Conservation (phyloP, 2,329 filamentous ascomycete genomes). For the Cordyceps fumosorosea region DNA sequence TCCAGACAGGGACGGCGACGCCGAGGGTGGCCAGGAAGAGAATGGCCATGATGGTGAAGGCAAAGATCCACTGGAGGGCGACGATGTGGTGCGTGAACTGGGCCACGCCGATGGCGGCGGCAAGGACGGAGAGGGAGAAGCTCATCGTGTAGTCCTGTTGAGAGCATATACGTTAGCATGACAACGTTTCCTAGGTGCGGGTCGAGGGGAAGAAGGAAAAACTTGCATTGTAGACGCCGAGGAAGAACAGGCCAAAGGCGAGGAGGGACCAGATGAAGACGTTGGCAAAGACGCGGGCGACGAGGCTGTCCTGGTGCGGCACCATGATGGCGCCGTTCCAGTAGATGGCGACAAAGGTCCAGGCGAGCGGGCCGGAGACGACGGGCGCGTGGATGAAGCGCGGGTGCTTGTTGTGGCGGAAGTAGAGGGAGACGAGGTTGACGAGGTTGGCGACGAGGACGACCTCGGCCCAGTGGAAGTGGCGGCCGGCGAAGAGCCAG, state of each 20-base stretch:
- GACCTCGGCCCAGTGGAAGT: conserved; percentile 71
- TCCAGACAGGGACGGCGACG: conserved; percentile 57
- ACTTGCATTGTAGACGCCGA: conserved; percentile 62
- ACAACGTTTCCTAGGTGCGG: neutral
- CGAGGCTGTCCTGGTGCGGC: conserved; percentile 55
- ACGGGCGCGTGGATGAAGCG: conserved; percentile 70
- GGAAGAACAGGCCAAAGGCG: conserved; percentile 69
- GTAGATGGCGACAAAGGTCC: conserved; percentile 80
- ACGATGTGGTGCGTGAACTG: conserved; percentile 69
- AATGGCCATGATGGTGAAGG: conserved; percentile 72
- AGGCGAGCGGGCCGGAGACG: conserved; percentile 70
- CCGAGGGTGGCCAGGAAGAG: conserved; percentile 63
- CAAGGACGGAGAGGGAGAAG: conserved; percentile 67
- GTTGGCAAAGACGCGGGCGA: conserved; percentile 76
- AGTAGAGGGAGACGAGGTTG: conserved; percentile 74
- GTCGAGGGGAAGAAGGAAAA: neutral
- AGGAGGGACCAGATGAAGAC: conserved; percentile 82
- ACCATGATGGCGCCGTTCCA: conserved; percentile 84
- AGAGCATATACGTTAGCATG: neutral
- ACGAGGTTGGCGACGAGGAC: conserved; percentile 74
- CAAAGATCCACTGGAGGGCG: conserved; percentile 88
- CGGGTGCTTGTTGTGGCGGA: conserved; percentile 66
- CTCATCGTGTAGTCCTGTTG: conserved; percentile 67
- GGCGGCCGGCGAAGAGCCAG: conserved; percentile 70
- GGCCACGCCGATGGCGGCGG: conserved; percentile 67